These are phyloP conservation scores for Hymenoscyphus repandus DNA, from an alignment of 2,329 filamentous ascomycete genomes.

Conservation along the genomic window DNA sequence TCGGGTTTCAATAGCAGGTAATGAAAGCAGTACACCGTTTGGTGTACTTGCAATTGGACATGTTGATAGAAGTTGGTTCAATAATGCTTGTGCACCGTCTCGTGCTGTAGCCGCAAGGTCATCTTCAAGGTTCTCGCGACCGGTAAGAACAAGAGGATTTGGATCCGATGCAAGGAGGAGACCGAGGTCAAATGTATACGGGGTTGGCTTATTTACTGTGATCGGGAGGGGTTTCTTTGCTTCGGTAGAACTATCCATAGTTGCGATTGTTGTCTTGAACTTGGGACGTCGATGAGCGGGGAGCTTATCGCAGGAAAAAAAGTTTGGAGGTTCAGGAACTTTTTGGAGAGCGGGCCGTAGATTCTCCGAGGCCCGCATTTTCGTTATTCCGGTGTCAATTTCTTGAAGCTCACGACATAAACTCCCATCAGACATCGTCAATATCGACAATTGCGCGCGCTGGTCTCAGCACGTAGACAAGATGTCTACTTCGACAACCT, in stretches of 20 bases:
- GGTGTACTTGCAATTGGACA: constrained; percentile 69
- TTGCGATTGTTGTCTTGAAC: not conserved
- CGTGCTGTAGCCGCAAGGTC: constrained; percentile 70
- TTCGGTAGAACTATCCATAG: constrained; percentile 3
- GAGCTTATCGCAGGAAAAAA: constrained; percentile 7
- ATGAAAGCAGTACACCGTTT: constrained; percentile 69
- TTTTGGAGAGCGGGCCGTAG: constrained; percentile 17
- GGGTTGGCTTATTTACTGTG: constrained; percentile 74
- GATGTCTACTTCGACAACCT: constrained; percentile 51
- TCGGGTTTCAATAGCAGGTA: constrained; percentile 64
- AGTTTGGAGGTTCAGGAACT: constrained; percentile 12
- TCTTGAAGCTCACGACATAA: constrained; percentile 6
- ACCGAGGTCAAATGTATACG: constrained; percentile 88
- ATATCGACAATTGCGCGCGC: not conserved
- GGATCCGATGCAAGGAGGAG: constrained; percentile 82
- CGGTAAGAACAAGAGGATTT: constrained; percentile 66
- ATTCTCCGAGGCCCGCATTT: constrained; percentile 16
- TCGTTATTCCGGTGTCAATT: constrained; percentile 11
- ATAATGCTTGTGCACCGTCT: constrained; percentile 83
- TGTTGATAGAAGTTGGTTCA: constrained; percentile 91
- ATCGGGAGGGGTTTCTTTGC: constrained; percentile 43
- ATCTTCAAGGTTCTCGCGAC: constrained; percentile 50
- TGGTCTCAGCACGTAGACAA: not conserved
- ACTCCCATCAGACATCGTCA: not conserved
- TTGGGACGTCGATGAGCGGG: not conserved